Evolutionary conservation across 2,329 filamentous ascomycete species (phyloP).

Genomic region (Neopestalotiopsis rosae): DNA sequence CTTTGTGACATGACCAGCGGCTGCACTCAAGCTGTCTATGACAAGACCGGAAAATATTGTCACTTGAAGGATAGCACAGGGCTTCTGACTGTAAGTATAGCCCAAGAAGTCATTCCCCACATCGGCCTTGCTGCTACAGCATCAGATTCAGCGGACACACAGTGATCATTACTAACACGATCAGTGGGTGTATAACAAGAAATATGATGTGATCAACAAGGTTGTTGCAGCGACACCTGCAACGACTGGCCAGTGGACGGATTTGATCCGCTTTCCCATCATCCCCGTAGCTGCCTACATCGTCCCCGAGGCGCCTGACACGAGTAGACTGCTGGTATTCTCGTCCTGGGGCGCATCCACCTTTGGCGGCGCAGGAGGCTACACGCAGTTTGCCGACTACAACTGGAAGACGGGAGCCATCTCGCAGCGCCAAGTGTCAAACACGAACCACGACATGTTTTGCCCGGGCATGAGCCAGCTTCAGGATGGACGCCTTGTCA

Average conservation of each 20-base stretch:
- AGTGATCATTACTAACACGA: conserved; percentile 12
- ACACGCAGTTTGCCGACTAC: conserved; percentile 29
- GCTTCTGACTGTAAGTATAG: background rate
- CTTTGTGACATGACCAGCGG: conserved; percentile 14
- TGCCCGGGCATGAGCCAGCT: conserved; percentile 52
- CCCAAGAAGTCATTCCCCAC: background rate
- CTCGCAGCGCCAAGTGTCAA: conserved; percentile 18
- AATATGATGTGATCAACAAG: conserved; percentile 21
- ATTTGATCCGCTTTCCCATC: conserved; percentile 30
- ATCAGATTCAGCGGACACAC: background rate
- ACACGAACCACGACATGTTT: conserved; percentile 52
- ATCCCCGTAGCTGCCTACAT: conserved; percentile 35
- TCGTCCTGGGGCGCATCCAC: background rate
- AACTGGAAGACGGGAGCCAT: conserved; percentile 27
- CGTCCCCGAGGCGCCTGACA: conserved; percentile 30
- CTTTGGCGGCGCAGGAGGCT: conserved; percentile 16
- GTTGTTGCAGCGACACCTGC: background rate
- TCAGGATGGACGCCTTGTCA: conserved; percentile 45
- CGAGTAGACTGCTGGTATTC: conserved; percentile 27
- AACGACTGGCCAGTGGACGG: conserved; percentile 28
- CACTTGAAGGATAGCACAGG: conserved; percentile 19
- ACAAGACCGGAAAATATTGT: conserved; percentile 19
- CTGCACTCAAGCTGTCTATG: conserved; percentile 19
- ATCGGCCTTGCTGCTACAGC: background rate
- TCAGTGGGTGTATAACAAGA: conserved; percentile 25